Percentiles rank a stretch among this genome's conserved stretches.
Evolutionary conservation across 2,329 filamentous ascomycete species (phyloP).

Genomic region (Leptodontidium sp.): DNA sequence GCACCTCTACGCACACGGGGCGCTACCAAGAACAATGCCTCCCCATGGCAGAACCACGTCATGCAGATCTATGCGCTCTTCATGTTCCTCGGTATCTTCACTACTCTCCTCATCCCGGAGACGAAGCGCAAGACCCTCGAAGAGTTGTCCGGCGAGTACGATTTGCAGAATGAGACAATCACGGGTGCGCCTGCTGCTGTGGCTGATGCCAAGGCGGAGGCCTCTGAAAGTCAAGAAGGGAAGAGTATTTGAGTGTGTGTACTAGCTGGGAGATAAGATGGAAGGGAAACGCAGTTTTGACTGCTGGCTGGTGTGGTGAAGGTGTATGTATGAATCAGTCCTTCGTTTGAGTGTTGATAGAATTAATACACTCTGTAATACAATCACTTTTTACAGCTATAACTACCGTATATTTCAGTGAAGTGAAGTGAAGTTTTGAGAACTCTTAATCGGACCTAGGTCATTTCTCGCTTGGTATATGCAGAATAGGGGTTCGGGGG

Average conservation of each 20-base stretch:
- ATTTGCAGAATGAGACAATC: neutral
- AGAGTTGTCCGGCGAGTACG: slow-evolving; percentile 68
- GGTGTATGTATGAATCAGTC: neutral
- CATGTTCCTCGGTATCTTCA: slow-evolving; percentile 77
- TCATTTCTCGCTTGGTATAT: no score
- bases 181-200: neutral
- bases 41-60: slow-evolving; percentile 73
- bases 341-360: neutral
- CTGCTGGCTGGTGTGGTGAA: neutral
- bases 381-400: no score
- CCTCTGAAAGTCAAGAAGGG: no score
- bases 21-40: slow-evolving; percentile 44
- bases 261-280: no score
- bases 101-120: slow-evolving; percentile 77
- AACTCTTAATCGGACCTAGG: no score
- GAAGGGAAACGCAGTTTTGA: neutral
- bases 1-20: slow-evolving; percentile 56
- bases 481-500: no score
- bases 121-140: slow-evolving; percentile 80
- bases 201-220: neutral
- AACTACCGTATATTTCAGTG: neutral
- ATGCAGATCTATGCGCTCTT: slow-evolving; percentile 83
- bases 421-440: no score
- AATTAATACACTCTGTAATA: slow-evolving; percentile 1
- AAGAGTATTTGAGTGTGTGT: neutral